Conservation (phyloP, 2,329 filamentous ascomycete genomes). For the Sporothrix humicola region DNA sequence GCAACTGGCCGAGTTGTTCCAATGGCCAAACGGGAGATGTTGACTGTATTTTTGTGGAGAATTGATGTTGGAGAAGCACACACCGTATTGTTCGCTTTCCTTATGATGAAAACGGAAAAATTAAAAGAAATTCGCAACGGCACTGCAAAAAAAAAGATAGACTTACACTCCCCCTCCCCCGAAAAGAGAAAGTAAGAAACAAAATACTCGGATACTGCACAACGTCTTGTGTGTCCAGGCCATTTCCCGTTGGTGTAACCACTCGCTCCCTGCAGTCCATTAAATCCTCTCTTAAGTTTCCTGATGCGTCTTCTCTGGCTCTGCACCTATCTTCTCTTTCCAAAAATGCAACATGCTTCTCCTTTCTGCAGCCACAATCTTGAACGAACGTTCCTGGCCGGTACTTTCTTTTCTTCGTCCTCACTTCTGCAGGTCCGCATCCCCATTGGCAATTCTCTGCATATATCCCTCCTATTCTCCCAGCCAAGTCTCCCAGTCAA, state of each 20-base stretch:
- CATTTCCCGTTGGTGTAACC: conserved; percentile 6
- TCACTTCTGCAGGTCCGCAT: too few species aligned
- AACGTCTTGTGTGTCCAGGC: conserved; percentile 9
- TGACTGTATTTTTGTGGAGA: too few species aligned
- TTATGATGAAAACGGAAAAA: not conserved
- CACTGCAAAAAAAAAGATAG: not conserved
- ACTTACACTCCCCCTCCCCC: too few species aligned
- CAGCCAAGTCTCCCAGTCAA: too few species aligned
- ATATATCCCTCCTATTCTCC: too few species aligned
- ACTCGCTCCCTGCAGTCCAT: not conserved
- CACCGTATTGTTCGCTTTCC: too few species aligned
- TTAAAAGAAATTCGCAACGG: not conserved
- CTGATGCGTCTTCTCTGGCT: not conserved
- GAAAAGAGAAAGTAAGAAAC: not conserved
- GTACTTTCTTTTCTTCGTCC: too few species aligned
- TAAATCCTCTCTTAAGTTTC: not conserved
- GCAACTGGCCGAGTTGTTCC: conserved; percentile 5
- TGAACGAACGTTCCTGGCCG: not conserved
- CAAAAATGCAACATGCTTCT: too few species aligned
- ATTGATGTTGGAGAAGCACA: too few species aligned
- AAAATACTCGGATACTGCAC: conserved; percentile 20
- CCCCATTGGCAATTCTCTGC: not conserved
- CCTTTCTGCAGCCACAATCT: not conserved
- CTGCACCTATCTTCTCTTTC: not conserved
- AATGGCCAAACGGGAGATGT: not conserved